Evolutionary conservation across 1,139 yeast species (phyloP).

Genomic region (Geotrichum australiense): DNA sequence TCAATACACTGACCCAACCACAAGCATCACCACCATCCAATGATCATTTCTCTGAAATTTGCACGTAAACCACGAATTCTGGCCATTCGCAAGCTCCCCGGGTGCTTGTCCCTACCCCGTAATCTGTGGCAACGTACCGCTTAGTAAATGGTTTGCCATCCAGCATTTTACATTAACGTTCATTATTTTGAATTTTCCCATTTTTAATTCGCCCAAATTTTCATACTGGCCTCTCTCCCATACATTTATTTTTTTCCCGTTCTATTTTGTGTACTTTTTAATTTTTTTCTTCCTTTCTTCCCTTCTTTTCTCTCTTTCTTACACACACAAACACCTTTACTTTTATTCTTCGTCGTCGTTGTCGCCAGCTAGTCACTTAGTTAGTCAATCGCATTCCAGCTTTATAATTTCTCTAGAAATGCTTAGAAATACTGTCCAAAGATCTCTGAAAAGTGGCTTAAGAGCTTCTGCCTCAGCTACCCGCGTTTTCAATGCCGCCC

Average conservation of each 20-base stretch:
- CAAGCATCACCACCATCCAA: no score
- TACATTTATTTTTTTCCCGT: background rate
- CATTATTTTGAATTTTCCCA: background rate
- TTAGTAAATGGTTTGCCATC: no score
- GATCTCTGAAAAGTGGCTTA: conserved; percentile 11
- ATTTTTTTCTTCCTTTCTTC: background rate
- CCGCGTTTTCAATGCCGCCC: conserved; percentile 10
- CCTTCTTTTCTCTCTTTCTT: conserved; percentile 1
- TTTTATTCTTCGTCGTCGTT: background rate
- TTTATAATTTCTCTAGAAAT: no score
- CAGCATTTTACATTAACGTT: no score
- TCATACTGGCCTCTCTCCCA: background rate
- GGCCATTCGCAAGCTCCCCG: no score
- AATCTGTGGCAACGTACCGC: no score
- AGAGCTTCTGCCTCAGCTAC: conserved; percentile 14
- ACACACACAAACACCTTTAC: background rate
- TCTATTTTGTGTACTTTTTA: conserved; percentile 1
- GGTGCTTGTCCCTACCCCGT: no score
- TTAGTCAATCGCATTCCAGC: background rate
- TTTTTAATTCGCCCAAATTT: conserved; percentile 5
- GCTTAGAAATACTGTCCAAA: conserved; percentile 16
- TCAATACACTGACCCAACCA: no score
- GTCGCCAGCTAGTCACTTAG: background rate
- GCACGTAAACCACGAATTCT: no score
- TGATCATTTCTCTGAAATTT: no score